Conservation (phyloP, 805 yeast genomes). For the Candida odintsovae region DNA sequence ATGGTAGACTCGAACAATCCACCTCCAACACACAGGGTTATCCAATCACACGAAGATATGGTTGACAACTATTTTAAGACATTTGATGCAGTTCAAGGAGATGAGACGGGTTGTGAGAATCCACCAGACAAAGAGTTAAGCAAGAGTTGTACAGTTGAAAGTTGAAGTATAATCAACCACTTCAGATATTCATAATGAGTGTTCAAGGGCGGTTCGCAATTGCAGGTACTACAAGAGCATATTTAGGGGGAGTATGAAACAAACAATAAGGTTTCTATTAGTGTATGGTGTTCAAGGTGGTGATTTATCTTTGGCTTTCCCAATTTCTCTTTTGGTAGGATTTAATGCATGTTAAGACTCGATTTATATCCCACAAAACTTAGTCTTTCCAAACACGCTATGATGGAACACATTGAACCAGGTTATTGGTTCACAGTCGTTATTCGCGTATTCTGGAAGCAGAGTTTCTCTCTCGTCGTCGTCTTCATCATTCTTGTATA, state of each 20-base stretch:
- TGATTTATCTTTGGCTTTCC: no score
- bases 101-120: background rate
- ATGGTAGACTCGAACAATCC: background rate
- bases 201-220: no score
- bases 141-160: background rate
- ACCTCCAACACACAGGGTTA: background rate
- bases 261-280: no score
- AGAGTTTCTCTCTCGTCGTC: background rate
- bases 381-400: slow-evolving; percentile 42
- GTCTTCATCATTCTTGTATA: background rate
- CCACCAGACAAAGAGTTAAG: background rate
- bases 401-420: slow-evolving; percentile 48
- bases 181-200: no score
- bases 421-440: slow-evolving; percentile 41
- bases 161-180: no score
- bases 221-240: no score
- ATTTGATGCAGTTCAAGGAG: slow-evolving; percentile 5
- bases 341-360: no score
- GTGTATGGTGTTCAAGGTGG: no score
- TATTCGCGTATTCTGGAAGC: background rate
- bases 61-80: slow-evolving; percentile 4
- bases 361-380: slow-evolving; percentile 20
- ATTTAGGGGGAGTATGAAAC: no score
- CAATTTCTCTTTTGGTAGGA: no score
- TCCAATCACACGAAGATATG: background rate